Evolutionary conservation across 1,284 basidiomycete species (phyloP).

Genomic region (Rhodofomes roseus): DNA sequence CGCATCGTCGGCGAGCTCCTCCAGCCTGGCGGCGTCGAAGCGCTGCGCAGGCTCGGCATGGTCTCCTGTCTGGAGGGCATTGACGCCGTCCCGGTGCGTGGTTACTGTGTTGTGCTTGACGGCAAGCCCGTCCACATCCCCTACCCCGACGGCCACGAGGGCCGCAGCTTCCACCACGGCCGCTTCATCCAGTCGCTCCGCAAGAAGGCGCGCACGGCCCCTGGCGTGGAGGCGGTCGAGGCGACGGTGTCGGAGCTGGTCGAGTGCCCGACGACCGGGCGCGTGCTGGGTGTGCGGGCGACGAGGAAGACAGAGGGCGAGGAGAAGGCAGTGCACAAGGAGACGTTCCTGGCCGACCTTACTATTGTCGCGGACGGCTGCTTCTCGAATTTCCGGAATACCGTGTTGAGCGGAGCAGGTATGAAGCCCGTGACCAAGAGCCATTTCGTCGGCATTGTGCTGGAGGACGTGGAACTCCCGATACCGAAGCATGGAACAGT

Average conservation of each 20-base stretch:
- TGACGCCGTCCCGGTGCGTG: conserved; percentile 81
- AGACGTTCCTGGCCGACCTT: conserved; percentile 67
- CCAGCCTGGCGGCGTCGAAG: conserved; percentile 88
- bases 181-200: conserved; percentile 83
- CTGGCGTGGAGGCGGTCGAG: conserved; percentile 74
- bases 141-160: conserved; percentile 72
- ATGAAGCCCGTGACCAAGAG: conserved; percentile 58
- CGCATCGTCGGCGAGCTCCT: conserved; percentile 97
- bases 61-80: conserved; percentile 78
- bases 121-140: conserved; percentile 79
- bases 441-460: conserved; percentile 80
- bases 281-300: conserved; percentile 62
- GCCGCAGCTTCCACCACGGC: conserved; percentile 94
- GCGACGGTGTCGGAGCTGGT: conserved; percentile 79
- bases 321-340: conserved; percentile 38
- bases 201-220: conserved; percentile 55
- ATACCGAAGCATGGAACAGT: conserved; percentile 88
- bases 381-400: conserved; percentile 79
- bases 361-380: conserved; percentile 94
- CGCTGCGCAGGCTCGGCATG: conserved; percentile 78
- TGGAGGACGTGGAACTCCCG: conserved; percentile 75
- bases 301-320: conserved; percentile 36
- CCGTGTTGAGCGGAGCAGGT: conserved; percentile 47
- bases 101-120: conserved; percentile 83
- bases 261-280: conserved; percentile 50